Evolutionary conservation across 805 yeast species (phyloP), one percentile per base, ranked within the genome.

Genomic region (Pichia paraexigua): DNA sequence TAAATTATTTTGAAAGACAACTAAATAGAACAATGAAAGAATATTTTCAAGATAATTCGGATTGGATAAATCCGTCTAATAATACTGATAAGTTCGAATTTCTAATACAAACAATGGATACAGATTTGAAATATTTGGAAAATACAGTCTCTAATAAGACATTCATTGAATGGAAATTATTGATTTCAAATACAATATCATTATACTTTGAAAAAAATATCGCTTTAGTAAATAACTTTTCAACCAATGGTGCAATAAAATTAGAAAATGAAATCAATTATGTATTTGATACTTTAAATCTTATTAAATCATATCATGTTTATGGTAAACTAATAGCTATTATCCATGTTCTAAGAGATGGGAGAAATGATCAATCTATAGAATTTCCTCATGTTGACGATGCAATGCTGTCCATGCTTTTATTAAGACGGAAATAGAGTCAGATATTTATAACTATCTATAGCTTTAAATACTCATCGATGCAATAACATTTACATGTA

Each of bases 151-250:
- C 72, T 7, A 45, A 51, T 1, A 54, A 63, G 7, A 73, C 71
- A 45, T 63, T 57, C 48, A 55, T 62, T 24, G 53, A 57, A 6
- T 53, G 71, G 39, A 57, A 62, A 40, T 47, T 58, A 5, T 45
- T 51, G 12, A 51, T 73, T 10, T 59, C 71, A 1, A 45, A 49
- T 6, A 60, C 62, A 3, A 49, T 75, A n/a, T 63, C 70, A 2
- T 55, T 55, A 20, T 71, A 72, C 48, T 61, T 75, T 46, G 71
- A 69, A 60, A 65, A 61, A 28, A 66, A 68, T 47, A 63, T 75
- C 15, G 60, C 74, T 11, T 65, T 66, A 54, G 70, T 71, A 10
- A 69, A 69, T 53, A 60, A 56, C 45, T 76, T 75, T 58, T 61
- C 63, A 15, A 25, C 32, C 6, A 32, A 43, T 10, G 76, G 76